Percentiles rank a stretch among this genome's conserved stretches.
Evolutionary conservation across 768 basidiomycete genomes (phyloP).

Genomic region (Harrya chromipes): DNA sequence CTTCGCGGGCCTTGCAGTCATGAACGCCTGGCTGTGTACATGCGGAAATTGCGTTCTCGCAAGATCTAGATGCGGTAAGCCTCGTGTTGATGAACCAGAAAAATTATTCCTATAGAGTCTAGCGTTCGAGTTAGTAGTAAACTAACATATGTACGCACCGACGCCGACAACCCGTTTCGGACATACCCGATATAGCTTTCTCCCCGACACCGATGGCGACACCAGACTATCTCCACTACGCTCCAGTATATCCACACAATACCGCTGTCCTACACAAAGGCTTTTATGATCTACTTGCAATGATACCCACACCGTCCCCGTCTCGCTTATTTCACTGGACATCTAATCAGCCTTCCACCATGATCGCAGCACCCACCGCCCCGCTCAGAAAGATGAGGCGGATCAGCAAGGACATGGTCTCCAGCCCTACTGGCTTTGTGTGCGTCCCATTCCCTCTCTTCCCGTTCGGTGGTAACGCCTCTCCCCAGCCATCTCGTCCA

Average conservation of each 20-base stretch:
- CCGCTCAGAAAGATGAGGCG: constrained; percentile 53
- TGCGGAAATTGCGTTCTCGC: constrained; percentile 32
- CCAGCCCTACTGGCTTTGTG: constrained; percentile 79
- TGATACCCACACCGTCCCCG: constrained; percentile 50
- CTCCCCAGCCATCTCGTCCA: constrained; percentile 75
- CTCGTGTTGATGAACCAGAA: constrained; percentile 15
- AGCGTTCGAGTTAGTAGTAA: too few relatives aligned
- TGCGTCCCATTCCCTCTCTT: constrained; percentile 41
- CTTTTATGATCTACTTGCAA: constrained; percentile 82
- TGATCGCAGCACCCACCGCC: constrained; percentile 51
- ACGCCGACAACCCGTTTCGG: too few relatives aligned
- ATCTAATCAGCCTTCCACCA: constrained; percentile 16
- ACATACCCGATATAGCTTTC: background rate
- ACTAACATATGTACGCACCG: too few relatives aligned
- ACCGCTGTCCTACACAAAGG: constrained; percentile 69
- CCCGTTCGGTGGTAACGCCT: background rate
- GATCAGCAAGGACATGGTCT: constrained; percentile 89
- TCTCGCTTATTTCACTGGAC: constrained; percentile 56
- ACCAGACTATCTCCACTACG: constrained; percentile 12
- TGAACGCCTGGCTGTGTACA: constrained; percentile 15
- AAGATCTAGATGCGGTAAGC: constrained; percentile 9
- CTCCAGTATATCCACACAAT: too few relatives aligned
- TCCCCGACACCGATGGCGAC: constrained; percentile 6
- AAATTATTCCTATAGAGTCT: too few relatives aligned
- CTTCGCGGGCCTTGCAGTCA: constrained; percentile 19